Evolutionary conservation across 768 basidiomycete genomes (phyloP).

Genomic region (Botryobasidium botryosum): DNA sequence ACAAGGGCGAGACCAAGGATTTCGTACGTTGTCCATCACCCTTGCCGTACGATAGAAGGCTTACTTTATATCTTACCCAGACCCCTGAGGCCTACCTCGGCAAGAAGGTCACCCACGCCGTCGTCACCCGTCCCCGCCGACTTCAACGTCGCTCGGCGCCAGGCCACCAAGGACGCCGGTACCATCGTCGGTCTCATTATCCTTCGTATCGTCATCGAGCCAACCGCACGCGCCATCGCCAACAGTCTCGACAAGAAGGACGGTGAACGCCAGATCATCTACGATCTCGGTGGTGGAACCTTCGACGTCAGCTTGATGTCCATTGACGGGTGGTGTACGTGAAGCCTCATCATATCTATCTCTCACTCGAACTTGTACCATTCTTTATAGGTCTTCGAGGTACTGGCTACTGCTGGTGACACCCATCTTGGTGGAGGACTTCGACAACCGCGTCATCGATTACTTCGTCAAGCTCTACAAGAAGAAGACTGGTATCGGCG

Average conservation of each 20-base stretch:
- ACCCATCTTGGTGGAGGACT: slow-evolving; percentile 97
- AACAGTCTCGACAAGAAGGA: slow-evolving; percentile 96
- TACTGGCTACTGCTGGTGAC: slow-evolving; percentile 96
- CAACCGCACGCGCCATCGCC: slow-evolving; percentile 92
- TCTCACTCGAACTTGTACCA: too few relatives aligned
- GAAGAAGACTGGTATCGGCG: slow-evolving; percentile 80
- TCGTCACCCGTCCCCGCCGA: slow-evolving; percentile 92
- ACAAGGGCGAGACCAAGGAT: slow-evolving; percentile 62
- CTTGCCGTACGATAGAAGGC: slow-evolving; percentile 9
- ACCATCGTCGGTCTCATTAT: slow-evolving; percentile 87
- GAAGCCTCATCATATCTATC: too few relatives aligned
- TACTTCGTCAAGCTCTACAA: slow-evolving; percentile 81
- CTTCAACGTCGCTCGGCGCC: slow-evolving; percentile 98
- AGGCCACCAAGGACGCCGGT: slow-evolving; percentile 97
- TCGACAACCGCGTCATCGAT: slow-evolving; percentile 85
- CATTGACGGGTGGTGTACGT: slow-evolving; percentile 89
- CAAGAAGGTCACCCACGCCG: slow-evolving; percentile 89
- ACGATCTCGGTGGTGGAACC: slow-evolving; percentile 96
- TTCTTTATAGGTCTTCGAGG: slow-evolving; percentile 98
- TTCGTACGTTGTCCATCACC: slow-evolving; percentile 42
- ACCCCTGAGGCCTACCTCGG: slow-evolving; percentile 97
- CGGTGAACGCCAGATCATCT: slow-evolving; percentile 89
- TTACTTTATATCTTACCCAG: slow-evolving; percentile 36
- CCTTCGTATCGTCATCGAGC: slow-evolving; percentile 96
- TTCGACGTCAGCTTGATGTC: slow-evolving; percentile 96